Evolutionary conservation across 148 eudicot species (phyloP).

Genomic region (Simmondsia chinensis): DNA sequence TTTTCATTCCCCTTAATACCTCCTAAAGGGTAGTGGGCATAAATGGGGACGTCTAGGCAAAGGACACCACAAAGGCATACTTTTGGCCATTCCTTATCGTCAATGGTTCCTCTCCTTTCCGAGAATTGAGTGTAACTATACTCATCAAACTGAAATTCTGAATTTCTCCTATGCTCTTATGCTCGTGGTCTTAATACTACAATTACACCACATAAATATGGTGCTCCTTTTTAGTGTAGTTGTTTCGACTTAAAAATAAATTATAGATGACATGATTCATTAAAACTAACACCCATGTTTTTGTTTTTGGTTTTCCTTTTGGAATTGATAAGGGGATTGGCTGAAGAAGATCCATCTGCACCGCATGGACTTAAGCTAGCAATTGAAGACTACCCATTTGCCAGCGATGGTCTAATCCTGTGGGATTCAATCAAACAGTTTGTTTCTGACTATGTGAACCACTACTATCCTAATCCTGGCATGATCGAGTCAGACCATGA

Average conservation of each 20-base stretch:
- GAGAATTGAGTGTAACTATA: neutral
- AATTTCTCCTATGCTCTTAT: too few relatives aligned
- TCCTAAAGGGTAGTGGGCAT: too few relatives aligned
- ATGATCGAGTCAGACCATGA: conserved; percentile 37
- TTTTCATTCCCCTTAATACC: too few relatives aligned
- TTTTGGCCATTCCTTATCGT: too few relatives aligned
- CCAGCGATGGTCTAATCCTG: conserved; percentile 58
- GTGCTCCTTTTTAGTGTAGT: too few relatives aligned
- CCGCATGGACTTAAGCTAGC: conserved; percentile 63
- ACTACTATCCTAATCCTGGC: conserved; percentile 37
- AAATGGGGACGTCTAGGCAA: too few relatives aligned
- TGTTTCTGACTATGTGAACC: conserved; percentile 54
- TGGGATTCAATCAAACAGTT: conserved; percentile 63
- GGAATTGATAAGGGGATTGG: conserved; percentile 42
- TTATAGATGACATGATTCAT: neutral
- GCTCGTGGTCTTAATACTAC: too few relatives aligned
- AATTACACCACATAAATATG: too few relatives aligned
- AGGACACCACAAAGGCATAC: too few relatives aligned
- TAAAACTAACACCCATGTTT: neutral
- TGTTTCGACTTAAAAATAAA: too few relatives aligned
- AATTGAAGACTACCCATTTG: conserved; percentile 70
- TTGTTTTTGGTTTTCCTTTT: neutral
- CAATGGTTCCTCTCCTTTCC: too few relatives aligned
- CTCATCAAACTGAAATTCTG: neutral
- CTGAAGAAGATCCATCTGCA: conserved; percentile 47